Base-by-base conservation (phyloP, 176 grass and related monocot genomes). In the Carex myosuroides region DNA sequence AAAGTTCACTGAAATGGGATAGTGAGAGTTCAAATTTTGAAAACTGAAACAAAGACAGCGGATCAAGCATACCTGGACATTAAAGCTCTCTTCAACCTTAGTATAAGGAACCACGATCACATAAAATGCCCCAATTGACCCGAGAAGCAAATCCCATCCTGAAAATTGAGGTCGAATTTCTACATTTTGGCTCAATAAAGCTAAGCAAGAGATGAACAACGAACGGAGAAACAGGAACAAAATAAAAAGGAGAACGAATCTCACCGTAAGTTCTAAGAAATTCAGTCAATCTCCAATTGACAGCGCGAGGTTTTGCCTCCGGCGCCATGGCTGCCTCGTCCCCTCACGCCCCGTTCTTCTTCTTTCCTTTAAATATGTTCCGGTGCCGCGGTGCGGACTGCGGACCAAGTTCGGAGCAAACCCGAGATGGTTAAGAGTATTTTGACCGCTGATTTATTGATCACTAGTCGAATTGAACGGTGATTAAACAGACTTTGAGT, bases 21-120 rank as follows among this genome's bases (percentile, higher is more conserved):
- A 6, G 41, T n/a, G 7, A 1, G 4, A 69, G 16, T n/a, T 69
- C 66, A 17, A 33, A 69, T 39, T 39, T 69, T 69, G 66, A 41
- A 41, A 6, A 37, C 1, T 66, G 33, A 39, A 69, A 69, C 16
- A 16, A 63, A 91, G 85, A 66, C 30, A 6, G 29, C 13, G 5
- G 44, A 74, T 29, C 44, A 75, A 53, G 20, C 42, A 18, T 73
- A 90, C 96, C 89, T 92, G 91, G 53, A 94, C 89, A 79, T 95
- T 95, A 85, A 99, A 95, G 91, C 96, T 95, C 88, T 99, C 96
- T 81, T 99, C 96, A 70, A 94, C 91, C 87, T 96, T 99, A n/a
- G 93, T 99, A 80, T 96, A 95, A 18, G 91, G 93, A 53, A 89
- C 87, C 88, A 94, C 87, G 86, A 91, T 78, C 16, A 70, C 61